Conservation (phyloP, 345 rosid species). For the Limnanthes douglasii region DNA sequence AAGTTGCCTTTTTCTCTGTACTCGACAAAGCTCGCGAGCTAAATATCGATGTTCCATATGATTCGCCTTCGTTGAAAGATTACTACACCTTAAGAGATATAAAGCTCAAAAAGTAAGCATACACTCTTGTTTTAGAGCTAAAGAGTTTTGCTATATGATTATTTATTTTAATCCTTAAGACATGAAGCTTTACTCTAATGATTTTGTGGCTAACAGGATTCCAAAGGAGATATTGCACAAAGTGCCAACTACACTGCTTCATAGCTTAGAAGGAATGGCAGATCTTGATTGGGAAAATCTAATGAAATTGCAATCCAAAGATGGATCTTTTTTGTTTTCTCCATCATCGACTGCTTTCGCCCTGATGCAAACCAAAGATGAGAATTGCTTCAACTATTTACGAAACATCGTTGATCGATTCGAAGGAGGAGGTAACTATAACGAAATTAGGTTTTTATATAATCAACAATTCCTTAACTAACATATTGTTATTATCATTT, state of each 20-base stretch:
- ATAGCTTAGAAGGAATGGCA: conserved; percentile 89
- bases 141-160: conserved; percentile 2
- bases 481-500: too few species aligned
- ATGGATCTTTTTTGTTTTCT: conserved; percentile 91
- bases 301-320: conserved; percentile 51
- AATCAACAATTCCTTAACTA: too few species aligned
- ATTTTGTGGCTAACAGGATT: too few species aligned
- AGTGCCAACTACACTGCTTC: conserved; percentile 85
- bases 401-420: conserved; percentile 45
- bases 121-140: conserved; percentile 4
- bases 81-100: conserved; percentile 44
- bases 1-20: conserved; percentile 86
- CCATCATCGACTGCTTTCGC: conserved; percentile 96
- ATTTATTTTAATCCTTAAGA: too few species aligned
- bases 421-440: conserved; percentile 78
- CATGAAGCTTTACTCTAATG: too few species aligned
- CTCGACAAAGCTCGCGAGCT: conserved; percentile 44
- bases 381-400: conserved; percentile 43
- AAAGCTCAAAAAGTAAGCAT: conserved; percentile 59
- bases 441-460: too few species aligned
- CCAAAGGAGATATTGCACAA: conserved; percentile 71
- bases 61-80: conserved; percentile 36
- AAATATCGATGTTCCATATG: conserved; percentile 37
- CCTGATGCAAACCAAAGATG: conserved; percentile 62
- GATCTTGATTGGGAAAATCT: conserved; percentile 78